Evolutionary conservation across 2,329 filamentous ascomycete genomes (phyloP), one percentile per base, ranked within the genome.

Genomic region (Fusarium keratoplasticum): DNA sequence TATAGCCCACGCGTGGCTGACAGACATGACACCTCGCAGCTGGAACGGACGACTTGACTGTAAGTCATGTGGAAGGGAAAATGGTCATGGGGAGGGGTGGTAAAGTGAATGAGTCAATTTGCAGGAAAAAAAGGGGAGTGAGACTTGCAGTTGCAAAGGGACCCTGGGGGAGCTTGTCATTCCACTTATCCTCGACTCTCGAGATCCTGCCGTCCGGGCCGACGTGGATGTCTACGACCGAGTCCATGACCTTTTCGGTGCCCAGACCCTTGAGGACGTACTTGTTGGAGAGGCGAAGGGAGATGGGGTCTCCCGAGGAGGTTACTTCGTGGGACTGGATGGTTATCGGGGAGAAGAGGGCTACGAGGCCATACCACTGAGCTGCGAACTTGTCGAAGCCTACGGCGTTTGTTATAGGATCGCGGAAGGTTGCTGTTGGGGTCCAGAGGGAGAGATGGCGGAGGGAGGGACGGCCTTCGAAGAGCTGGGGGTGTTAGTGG

Each of bases 381-480:
- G 85, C 83, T 18, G 83, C 80, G 72, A 79, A 87, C 76, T 89
- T 85, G 71, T 87, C 85, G 64, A 87, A 86, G 10, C 90, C 90
- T 25, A 82, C 78, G 2, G 90, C 89, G 38, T 88, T 84, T 47
- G 89, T 90, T 54, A 92, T 81, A 6, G 88, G 89, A 77, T 92
- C 90, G 33, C 85, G 80, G 79, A 92, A 92, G 0, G 84, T 86
- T 9, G 86, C 90, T 40, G 88, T 84, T 67, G 88, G 88, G 58
- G 83, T 84, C 90, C 90, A 92, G 27, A 92, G 84, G 16, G 84
- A 82, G 54, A 92, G 85, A 78, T 92, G 91, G 44, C 86, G 85
- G 4, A 91, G 84, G 2, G 88, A 89, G 0, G 90, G 89, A 20
- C 87, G 85, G 54, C 90, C 90, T 36, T 88, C 87, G 78, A 92